Percentiles rank a stretch among this genome's conserved stretches.
Conservation (phyloP, 106 monocot species). For the Triglochin maritima region DNA sequence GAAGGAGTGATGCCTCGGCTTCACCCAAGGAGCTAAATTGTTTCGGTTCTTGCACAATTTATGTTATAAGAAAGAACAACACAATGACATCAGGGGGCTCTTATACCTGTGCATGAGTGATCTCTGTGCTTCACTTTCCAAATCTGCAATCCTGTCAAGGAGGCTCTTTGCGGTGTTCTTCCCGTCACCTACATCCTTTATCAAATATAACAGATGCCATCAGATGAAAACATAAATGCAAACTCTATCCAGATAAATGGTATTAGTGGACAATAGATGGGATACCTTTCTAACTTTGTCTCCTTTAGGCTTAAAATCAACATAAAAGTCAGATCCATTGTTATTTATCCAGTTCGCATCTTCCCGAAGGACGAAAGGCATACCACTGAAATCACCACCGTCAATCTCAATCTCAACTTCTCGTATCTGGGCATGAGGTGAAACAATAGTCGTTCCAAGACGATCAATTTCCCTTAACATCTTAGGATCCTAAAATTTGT, state of each 20-base stretch:
- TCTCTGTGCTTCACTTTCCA: conserved; percentile 78
- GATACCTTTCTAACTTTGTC: conserved; percentile 33
- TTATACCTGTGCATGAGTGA: conserved; percentile 93
- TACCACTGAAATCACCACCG: conserved; percentile 42
- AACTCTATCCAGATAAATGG: not conserved
- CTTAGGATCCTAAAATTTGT: no score
- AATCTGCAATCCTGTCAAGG: conserved; percentile 57
- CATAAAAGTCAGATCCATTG: conserved; percentile 69
- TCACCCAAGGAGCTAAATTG: no score
- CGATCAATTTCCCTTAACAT: no score
- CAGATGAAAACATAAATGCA: not conserved
- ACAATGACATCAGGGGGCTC: no score
- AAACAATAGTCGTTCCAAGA: not conserved
- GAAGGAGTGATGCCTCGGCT: no score
- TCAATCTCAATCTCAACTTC: conserved; percentile 65
- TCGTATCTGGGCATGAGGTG: conserved; percentile 20
- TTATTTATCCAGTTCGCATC: conserved; percentile 81
- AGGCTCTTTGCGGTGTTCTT: conserved; percentile 70
- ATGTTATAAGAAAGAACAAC: no score
- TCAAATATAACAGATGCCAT: not conserved
- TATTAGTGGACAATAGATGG: not conserved
- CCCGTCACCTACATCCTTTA: conserved; percentile 72
- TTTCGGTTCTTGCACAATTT: no score
- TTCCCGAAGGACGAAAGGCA: conserved; percentile 71
- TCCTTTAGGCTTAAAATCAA: conserved; percentile 35